Evolutionary conservation across 2,329 filamentous ascomycete genomes (phyloP).

Genomic region (Bretziella fagacearum): DNA sequence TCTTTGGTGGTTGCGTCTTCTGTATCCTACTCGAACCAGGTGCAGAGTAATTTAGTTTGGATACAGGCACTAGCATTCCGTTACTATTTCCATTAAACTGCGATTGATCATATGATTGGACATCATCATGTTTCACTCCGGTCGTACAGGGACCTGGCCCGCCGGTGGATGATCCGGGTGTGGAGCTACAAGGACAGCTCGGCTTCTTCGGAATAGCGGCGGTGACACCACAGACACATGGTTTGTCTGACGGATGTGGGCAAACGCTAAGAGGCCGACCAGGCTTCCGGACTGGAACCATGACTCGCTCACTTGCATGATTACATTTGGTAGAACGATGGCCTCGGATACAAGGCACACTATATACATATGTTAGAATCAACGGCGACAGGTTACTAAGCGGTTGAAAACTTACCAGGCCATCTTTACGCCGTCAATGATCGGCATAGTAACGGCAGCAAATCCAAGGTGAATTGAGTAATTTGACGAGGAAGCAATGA

Average conservation of each 20-base stretch:
- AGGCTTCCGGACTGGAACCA: slow-evolving; percentile 55
- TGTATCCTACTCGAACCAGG: slow-evolving; percentile 28
- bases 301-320: slow-evolving; percentile 47
- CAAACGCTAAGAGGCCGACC: slow-evolving; percentile 53
- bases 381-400: background rate
- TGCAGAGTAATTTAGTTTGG: slow-evolving; percentile 9
- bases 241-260: slow-evolving; percentile 44
- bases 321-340: slow-evolving; percentile 62
- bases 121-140: background rate
- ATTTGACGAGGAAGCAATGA: background rate
- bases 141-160: background rate
- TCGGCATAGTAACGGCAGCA: slow-evolving; percentile 34
- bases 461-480: background rate
- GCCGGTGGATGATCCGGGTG: background rate
- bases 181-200: slow-evolving; percentile 33
- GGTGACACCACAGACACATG: slow-evolving; percentile 48
- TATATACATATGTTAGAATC: slow-evolving; percentile 21
- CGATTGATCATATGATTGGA: background rate
- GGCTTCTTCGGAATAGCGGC: slow-evolving; percentile 44
- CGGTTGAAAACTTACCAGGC: slow-evolving; percentile 42
- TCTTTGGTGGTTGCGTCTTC: slow-evolving; percentile 26
- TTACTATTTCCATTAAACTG: background rate
- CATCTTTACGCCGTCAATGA: slow-evolving; percentile 55
- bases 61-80: background rate
- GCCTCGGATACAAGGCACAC: slow-evolving; percentile 58